Percentiles rank a stretch among this genome's conserved stretches.
phyloP scores from a whole-genome alignment of 768 basidiomycete species.

The Galerina sulciceps region DNA sequence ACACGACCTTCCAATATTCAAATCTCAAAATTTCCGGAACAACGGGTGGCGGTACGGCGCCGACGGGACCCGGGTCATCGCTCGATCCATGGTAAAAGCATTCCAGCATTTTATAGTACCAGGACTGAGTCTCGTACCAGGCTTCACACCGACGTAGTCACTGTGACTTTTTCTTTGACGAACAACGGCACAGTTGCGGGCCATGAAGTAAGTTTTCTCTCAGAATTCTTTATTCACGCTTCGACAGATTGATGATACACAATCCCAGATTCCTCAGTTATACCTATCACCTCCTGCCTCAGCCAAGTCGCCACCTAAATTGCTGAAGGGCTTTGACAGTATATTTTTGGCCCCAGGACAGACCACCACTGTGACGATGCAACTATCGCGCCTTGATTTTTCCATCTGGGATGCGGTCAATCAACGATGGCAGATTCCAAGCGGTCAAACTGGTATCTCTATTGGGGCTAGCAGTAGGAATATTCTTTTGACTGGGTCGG shows the following conservation, averaged over 20 bases:
- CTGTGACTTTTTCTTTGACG: constrained; percentile 52
- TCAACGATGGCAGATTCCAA: constrained; percentile 61
- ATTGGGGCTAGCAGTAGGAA: constrained; percentile 59
- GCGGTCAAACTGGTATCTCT: constrained; percentile 47
- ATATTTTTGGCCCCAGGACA: constrained; percentile 47
- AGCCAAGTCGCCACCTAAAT: constrained; percentile 50
- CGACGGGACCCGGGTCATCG: constrained; percentile 51
- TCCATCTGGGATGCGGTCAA: constrained; percentile 56
- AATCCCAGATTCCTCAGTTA: constrained; percentile 53
- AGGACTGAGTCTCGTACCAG: constrained; percentile 27
- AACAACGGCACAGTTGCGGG: constrained; percentile 61
- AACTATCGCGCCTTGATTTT: constrained; percentile 54
- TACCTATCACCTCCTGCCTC: constrained; percentile 55
- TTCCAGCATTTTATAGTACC: background rate
- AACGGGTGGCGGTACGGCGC: constrained; percentile 44
- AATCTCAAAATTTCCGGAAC: constrained; percentile 44
- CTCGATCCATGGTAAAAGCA: constrained; percentile 51
- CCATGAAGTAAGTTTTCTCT: constrained; percentile 44
- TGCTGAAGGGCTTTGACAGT: constrained; percentile 61
- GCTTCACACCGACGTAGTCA: constrained; percentile 56
- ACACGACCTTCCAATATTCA: constrained; percentile 60
- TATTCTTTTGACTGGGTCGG: constrained; percentile 45
- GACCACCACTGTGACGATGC: constrained; percentile 47
- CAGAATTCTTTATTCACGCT: too few relatives aligned
- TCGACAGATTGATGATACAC: background rate